phyloP scores from a whole-genome alignment of 208 protist species.

The Leishmania turanica region DNA sequence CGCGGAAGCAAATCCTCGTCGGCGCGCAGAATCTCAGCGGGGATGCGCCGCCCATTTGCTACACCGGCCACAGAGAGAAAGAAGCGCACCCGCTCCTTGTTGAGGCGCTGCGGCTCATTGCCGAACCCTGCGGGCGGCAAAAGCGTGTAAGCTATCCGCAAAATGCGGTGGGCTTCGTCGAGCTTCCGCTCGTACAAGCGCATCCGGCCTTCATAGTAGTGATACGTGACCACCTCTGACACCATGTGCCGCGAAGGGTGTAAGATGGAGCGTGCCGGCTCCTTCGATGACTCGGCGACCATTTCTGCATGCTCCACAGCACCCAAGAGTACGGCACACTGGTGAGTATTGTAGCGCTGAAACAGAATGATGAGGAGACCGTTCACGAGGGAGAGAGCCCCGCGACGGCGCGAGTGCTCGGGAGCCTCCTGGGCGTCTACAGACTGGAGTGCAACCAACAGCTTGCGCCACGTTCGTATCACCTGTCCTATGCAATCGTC shows the following conservation, averaged over 20 bases:
- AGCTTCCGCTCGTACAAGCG: constrained; percentile 67
- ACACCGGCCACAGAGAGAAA: constrained; percentile 73
- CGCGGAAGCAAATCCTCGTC: constrained; percentile 52
- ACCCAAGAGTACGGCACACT: constrained; percentile 69
- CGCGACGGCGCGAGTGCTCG: constrained; percentile 81
- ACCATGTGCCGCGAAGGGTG: constrained; percentile 82
- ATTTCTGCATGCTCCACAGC: constrained; percentile 67
- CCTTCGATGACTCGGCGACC: constrained; percentile 34
- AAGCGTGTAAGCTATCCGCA: constrained; percentile 65
- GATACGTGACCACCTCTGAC: constrained; percentile 79
- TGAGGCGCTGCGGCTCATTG: constrained; percentile 59
- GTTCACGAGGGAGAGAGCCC: constrained; percentile 78
- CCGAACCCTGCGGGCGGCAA: constrained; percentile 65
- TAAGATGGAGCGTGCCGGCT: constrained; percentile 61
- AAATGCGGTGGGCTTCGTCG: constrained; percentile 46
- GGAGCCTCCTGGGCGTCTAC: constrained; percentile 56
- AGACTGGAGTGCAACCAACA: constrained; percentile 75
- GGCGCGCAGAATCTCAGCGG: constrained; percentile 39
- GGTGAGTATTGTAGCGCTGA: constrained; percentile 80
- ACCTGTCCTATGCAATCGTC: constrained; percentile 71
- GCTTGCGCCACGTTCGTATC: constrained; percentile 80
- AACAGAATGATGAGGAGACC: constrained; percentile 82
- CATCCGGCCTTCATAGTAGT: constrained; percentile 80
- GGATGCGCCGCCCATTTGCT: constrained; percentile 47
- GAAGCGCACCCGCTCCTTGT: constrained; percentile 84